Evolutionary conservation across 2,329 filamentous ascomycete species (phyloP).

Genomic region (Fusarium penzigii): DNA sequence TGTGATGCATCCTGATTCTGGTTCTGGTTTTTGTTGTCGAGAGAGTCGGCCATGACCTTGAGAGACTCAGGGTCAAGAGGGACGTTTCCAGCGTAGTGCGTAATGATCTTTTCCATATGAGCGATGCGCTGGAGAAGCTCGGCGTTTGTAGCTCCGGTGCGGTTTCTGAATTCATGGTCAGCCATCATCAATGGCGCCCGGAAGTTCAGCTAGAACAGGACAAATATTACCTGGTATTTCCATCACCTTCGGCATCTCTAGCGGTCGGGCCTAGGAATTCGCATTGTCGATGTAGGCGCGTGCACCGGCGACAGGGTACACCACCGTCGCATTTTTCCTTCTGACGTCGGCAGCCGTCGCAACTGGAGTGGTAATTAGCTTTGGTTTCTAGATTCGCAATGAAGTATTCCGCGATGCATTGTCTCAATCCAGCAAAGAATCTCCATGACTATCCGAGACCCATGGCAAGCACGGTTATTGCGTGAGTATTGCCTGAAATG

Average conservation of each 20-base stretch:
- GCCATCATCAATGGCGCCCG: not conserved
- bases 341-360: constrained; percentile 54
- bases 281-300: constrained; percentile 52
- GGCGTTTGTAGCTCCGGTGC: constrained; percentile 22
- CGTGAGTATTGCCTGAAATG: not conserved
- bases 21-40: constrained; percentile 37
- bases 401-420: not conserved
- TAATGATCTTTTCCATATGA: constrained; percentile 49
- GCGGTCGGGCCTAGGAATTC: constrained; percentile 43
- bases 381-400: too few species aligned
- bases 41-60: constrained; percentile 43
- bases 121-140: constrained; percentile 29
- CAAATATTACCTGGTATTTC: constrained; percentile 18
- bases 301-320: constrained; percentile 53
- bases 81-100: constrained; percentile 47
- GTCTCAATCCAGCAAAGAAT: not conserved
- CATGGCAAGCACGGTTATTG: not conserved
- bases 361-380: constrained; percentile 35
- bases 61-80: constrained; percentile 32
- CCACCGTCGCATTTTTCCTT: constrained; percentile 60
- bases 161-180: constrained; percentile 22
- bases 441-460: not conserved
- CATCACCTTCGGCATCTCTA: constrained; percentile 30
- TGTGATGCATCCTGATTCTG: constrained; percentile 15
- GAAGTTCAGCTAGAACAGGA: not conserved